Evolutionary conservation across 768 basidiomycete genomes (phyloP).

Genomic region (Coprinopsis marcescibilis): DNA sequence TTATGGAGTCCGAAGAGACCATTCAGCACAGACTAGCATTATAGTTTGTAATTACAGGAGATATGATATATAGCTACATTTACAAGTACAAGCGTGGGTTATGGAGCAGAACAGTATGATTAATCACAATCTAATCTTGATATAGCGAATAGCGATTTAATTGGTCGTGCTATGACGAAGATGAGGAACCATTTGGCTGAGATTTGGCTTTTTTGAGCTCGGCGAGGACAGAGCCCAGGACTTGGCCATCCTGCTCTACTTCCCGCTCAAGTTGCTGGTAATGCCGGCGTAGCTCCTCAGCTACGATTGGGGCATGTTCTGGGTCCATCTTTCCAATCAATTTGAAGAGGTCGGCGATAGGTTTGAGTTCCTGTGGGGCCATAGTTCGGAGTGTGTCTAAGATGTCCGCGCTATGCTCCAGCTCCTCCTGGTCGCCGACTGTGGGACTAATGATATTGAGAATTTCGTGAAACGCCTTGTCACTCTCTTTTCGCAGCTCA

Average conservation of each 20-base stretch:
- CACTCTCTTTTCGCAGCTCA: constrained; percentile 2
- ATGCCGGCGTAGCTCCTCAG: constrained; percentile 1
- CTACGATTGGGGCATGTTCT: neutral
- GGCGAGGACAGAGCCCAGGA: constrained; percentile 2
- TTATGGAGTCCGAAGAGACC: too few relatives aligned
- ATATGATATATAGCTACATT: too few relatives aligned
- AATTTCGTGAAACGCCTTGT: constrained; percentile 2
- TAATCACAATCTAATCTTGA: neutral
- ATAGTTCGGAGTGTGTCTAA: neutral
- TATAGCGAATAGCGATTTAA: too few relatives aligned
- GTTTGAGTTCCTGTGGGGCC: constrained; percentile 8
- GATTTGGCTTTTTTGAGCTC: neutral
- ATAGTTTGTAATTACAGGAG: too few relatives aligned
- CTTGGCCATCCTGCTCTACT: constrained; percentile 6
- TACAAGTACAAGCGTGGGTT: too few relatives aligned
- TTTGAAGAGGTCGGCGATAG: constrained; percentile 4
- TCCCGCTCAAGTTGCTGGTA: constrained; percentile 6
- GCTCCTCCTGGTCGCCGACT: neutral
- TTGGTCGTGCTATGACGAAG: too few relatives aligned
- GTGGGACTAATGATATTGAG: neutral
- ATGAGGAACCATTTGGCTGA: too few relatives aligned
- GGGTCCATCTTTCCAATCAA: constrained; percentile 1
- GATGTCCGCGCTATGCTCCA: neutral
- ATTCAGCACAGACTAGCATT: too few relatives aligned
- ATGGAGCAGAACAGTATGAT: neutral